Conservation (phyloP, 352 stramenopile species). For the Phytopythium ostracodes region DNA sequence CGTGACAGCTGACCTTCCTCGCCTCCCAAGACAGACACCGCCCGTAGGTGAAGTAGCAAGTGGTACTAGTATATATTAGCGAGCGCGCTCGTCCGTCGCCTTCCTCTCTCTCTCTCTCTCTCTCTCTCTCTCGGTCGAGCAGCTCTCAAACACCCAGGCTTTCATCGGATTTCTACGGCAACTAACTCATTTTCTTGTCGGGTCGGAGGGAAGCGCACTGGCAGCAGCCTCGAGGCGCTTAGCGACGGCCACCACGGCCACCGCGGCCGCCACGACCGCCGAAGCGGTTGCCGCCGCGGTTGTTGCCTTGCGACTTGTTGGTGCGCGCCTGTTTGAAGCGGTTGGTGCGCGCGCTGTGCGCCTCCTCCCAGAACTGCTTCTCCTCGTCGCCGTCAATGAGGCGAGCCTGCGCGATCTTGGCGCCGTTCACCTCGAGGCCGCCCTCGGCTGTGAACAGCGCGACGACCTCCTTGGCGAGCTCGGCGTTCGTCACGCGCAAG, state of each 20-base stretch:
- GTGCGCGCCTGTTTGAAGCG: slow-evolving; percentile 79
- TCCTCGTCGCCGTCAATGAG: slow-evolving; percentile 75
- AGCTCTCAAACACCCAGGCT: not conserved
- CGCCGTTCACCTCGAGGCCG: slow-evolving; percentile 65
- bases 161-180: not conserved
- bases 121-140: not conserved
- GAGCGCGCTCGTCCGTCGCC: not conserved
- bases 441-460: slow-evolving; percentile 48
- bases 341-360: slow-evolving; percentile 59
- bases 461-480: slow-evolving; percentile 62
- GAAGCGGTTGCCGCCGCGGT: slow-evolving; percentile 21
- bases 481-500: slow-evolving; percentile 56
- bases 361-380: slow-evolving; percentile 84
- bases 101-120: no score
- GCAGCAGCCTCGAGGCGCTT: slow-evolving; percentile 2
- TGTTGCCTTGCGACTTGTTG: slow-evolving; percentile 60
- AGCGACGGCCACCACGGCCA: slow-evolving; percentile 40
- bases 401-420: slow-evolving; percentile 48
- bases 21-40: no score
- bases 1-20: slow-evolving; percentile 38
- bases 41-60: not conserved
- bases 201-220: not conserved
- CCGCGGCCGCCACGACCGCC: slow-evolving; percentile 34
- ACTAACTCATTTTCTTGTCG: not conserved
- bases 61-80: slow-evolving; percentile 21